Conservation (phyloP, 257 asterid genomes). For the Buddleja alternifolia region DNA sequence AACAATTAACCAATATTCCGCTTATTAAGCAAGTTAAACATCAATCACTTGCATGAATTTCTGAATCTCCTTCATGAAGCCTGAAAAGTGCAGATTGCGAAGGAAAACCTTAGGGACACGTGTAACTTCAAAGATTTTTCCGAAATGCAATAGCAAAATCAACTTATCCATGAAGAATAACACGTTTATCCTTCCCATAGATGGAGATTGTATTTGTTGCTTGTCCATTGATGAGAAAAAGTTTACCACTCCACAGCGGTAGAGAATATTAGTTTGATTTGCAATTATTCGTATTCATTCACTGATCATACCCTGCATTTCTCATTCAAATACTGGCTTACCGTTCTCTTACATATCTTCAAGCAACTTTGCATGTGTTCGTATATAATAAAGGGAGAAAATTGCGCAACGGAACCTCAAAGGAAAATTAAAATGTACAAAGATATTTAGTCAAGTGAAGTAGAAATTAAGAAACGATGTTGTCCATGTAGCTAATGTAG, state of each 20-base stretch:
- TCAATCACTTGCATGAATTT: background rate
- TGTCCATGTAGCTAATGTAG: background rate
- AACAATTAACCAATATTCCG: background rate
- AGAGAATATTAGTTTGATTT: background rate
- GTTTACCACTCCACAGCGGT: background rate
- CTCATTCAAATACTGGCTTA: background rate
- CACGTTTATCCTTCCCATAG: background rate
- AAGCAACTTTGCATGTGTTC: background rate
- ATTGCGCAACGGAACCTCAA: background rate
- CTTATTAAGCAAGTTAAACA: background rate
- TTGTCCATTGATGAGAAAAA: background rate
- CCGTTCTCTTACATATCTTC: background rate
- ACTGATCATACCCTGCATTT: background rate
- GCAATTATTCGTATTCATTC: background rate
- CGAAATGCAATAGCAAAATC: background rate
- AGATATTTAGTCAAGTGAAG: background rate
- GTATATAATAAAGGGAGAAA: background rate
- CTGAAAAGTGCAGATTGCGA: background rate
- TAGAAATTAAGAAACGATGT: background rate
- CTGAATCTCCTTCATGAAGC: constrained; percentile 12
- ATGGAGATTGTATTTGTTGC: background rate
- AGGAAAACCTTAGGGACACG: background rate
- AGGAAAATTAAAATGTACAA: background rate
- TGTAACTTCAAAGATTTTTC: background rate
- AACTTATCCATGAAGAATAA: background rate